Evolutionary conservation across 2,329 filamentous ascomycete species (phyloP).

Genomic region (Pestalotiopsis sp.): DNA sequence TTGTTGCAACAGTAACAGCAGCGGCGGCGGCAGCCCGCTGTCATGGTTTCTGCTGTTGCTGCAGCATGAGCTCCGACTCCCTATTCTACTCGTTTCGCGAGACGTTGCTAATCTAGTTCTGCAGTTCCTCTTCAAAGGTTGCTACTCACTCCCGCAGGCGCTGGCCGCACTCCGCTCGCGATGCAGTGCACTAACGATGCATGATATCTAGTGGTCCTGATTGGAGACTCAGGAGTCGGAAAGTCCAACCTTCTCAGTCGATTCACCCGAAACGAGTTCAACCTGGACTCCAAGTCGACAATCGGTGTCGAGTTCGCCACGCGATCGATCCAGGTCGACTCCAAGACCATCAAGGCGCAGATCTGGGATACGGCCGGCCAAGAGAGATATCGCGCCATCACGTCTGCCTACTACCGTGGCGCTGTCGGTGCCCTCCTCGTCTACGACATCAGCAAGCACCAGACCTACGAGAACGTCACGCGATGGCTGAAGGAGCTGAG

Average conservation of each 20-base stretch:
- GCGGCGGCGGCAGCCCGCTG: not conserved
- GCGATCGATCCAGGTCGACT: conserved; percentile 96
- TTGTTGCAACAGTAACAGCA: conserved; percentile 3
- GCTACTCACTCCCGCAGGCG: conserved; percentile 26
- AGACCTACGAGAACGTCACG: conserved; percentile 98
- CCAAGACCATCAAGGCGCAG: conserved; percentile 99
- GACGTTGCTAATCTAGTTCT: conserved; percentile 35
- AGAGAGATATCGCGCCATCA: conserved; percentile 98
- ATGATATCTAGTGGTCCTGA: conserved; percentile 78
- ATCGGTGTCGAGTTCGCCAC: conserved; percentile 99
- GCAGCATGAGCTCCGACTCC: conserved; percentile 1
- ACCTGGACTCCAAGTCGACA: conserved; percentile 98
- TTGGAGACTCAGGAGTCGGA: conserved; percentile 98
- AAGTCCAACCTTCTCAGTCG: conserved; percentile 99
- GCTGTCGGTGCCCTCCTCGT: conserved; percentile 96
- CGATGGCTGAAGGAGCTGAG: conserved; percentile 98
- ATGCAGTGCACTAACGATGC: conserved; percentile 34
- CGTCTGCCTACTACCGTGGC: conserved; percentile 97
- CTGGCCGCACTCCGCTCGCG: conserved; percentile 18
- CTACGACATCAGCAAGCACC: conserved; percentile 99
- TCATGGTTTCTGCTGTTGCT: not conserved
- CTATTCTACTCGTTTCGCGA: conserved; percentile 23
- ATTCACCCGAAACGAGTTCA: conserved; percentile 99
- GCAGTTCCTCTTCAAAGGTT: conserved; percentile 99
- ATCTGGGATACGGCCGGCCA: conserved; percentile 99